Evolutionary conservation across 164 flowering plant genomes (phyloP).

Genomic region (Hamamelis virginiana): DNA sequence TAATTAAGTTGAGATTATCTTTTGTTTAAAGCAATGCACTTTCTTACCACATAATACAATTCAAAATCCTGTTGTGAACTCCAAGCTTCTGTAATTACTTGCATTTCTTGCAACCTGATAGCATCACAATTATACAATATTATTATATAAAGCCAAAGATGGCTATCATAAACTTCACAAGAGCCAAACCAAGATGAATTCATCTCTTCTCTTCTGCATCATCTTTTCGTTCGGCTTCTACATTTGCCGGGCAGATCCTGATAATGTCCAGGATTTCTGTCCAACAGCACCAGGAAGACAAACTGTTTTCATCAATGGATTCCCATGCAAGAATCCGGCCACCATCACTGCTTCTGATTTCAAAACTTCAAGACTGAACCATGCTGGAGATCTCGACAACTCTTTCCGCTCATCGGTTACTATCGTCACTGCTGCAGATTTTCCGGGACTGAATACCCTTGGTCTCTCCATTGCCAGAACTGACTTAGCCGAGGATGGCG

Average conservation of each 20-base stretch:
- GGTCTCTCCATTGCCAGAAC: slow-evolving; percentile 51
- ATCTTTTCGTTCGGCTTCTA: background rate
- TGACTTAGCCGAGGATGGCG: slow-evolving; percentile 45
- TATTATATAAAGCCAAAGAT: background rate
- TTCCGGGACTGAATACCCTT: slow-evolving; percentile 58
- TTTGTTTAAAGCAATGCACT: slow-evolving; percentile 26
- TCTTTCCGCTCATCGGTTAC: slow-evolving; percentile 25
- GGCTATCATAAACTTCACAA: background rate
- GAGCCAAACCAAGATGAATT: slow-evolving; percentile 10
- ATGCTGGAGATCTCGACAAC: slow-evolving; percentile 32
- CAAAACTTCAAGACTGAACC: slow-evolving; percentile 31
- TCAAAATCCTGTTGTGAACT: slow-evolving; percentile 39
- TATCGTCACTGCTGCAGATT: slow-evolving; percentile 41
- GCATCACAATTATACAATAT: background rate
- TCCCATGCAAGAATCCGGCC: slow-evolving; percentile 47
- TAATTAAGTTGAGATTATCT: slow-evolving; percentile 15
- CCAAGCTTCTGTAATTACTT: slow-evolving; percentile 30
- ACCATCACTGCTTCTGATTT: slow-evolving; percentile 39
- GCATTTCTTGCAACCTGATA: slow-evolving; percentile 19
- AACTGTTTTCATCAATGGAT: slow-evolving; percentile 47
- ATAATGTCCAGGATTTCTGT: slow-evolving; percentile 43
- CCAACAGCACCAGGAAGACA: slow-evolving; percentile 27
- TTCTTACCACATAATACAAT: slow-evolving; percentile 32
- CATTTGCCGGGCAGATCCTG: slow-evolving; percentile 28
- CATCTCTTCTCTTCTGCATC: slow-evolving; percentile 3